phyloP scores from a whole-genome alignment of 1,284 basidiomycete genomes.

The Pyrrhoderma lamaoense region DNA sequence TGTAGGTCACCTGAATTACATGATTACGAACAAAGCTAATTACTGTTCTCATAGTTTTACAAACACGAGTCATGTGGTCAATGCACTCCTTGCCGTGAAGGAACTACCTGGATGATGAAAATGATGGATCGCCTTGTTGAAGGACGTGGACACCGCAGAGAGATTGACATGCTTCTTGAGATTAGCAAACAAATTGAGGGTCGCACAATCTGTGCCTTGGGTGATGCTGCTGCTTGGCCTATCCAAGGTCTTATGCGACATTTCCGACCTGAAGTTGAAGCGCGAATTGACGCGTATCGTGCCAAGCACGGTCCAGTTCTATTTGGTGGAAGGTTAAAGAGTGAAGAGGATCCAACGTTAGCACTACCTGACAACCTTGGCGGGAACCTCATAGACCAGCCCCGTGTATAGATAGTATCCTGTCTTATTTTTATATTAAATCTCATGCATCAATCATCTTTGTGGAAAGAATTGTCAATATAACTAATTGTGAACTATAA shows the following conservation, averaged over 20 bases:
- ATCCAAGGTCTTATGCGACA: conserved; percentile 95
- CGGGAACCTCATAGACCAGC: conserved; percentile 32
- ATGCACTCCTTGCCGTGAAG: conserved; percentile 95
- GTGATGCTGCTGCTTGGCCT: conserved; percentile 98
- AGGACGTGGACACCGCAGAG: conserved; percentile 83
- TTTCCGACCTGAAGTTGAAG: conserved; percentile 93
- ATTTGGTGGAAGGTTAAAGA: conserved; percentile 80
- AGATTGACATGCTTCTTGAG: conserved; percentile 96
- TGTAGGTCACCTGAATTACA: conserved; percentile 32
- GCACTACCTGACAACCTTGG: conserved; percentile 83
- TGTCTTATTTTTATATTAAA: too few relatives aligned
- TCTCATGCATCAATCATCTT: too few relatives aligned
- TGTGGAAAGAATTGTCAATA: too few relatives aligned
- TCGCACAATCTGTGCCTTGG: conserved; percentile 91
- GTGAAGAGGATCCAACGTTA: conserved; percentile 58
- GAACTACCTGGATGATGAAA: conserved; percentile 98
- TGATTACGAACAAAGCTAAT: neutral
- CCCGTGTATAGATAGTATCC: neutral
- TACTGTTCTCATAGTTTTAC: conserved; percentile 60
- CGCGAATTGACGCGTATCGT: conserved; percentile 77
- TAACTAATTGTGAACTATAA: too few relatives aligned
- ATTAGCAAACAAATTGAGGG: conserved; percentile 97
- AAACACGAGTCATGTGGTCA: conserved; percentile 99
- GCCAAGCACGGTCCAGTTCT: conserved; percentile 76
- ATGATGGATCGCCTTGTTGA: conserved; percentile 94